Percentiles rank a stretch among this genome's conserved stretches.
These are phyloP conservation scores for Pleurotus giganteus DNA, from an alignment of 768 basidiomycete species.

Conservation along the genomic window DNA sequence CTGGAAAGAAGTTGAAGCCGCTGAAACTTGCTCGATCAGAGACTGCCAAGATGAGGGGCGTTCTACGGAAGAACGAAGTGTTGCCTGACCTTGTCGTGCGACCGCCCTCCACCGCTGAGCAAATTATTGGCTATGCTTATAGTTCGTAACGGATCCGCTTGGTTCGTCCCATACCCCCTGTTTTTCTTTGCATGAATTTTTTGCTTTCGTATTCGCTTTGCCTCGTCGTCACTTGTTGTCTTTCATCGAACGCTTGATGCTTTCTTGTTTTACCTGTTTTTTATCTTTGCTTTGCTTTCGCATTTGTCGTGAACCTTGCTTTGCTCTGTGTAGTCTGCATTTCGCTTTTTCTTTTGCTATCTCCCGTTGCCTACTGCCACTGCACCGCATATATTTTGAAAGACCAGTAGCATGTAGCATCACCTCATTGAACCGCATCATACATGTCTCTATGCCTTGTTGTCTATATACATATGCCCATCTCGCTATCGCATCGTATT, in stretches of 20 bases:
- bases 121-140: constrained; percentile 38
- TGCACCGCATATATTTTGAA: background rate
- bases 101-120: constrained; percentile 53
- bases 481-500: constrained; percentile 1
- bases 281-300: constrained; percentile 13
- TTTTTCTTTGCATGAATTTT: constrained; percentile 11
- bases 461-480: constrained; percentile 12
- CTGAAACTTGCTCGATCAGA: constrained; percentile 61
- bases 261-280: background rate
- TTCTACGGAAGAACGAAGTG: constrained; percentile 52
- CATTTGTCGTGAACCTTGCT: background rate
- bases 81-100: constrained; percentile 62
- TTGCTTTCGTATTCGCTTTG: no score
- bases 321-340: background rate
- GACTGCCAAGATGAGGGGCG: constrained; percentile 58
- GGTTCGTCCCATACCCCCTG: constrained; percentile 11
- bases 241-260: constrained; percentile 13
- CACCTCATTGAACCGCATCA: constrained; percentile 12
- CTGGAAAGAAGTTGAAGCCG: constrained; percentile 53
- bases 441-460: constrained; percentile 18
- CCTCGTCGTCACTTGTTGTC: constrained; percentile 5
- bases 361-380: constrained; percentile 6
- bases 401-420: constrained; percentile 9
- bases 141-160: constrained; percentile 22
- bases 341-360: constrained; percentile 4